These are phyloP conservation scores for Papiliotrema laurentii DNA, from an alignment of 1,284 basidiomycete species.

Conservation along the genomic window DNA sequence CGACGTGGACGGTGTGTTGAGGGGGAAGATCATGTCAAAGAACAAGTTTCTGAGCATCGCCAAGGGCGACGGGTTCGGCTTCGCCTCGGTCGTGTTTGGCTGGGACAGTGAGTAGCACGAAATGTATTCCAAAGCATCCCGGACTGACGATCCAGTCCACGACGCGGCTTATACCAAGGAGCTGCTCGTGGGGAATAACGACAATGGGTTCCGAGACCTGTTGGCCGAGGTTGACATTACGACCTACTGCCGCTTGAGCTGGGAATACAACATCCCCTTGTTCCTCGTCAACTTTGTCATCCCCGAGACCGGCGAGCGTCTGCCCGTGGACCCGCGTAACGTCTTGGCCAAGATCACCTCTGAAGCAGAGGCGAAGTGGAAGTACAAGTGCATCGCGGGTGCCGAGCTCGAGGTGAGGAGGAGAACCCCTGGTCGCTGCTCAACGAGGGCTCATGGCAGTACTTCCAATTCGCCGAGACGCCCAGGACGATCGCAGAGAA, in stretches of 20 bases:
- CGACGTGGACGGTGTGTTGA: constrained; percentile 85
- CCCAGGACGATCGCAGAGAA: constrained; percentile 70
- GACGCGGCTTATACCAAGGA: constrained; percentile 78
- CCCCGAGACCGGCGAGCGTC: constrained; percentile 68
- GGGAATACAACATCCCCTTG: constrained; percentile 88
- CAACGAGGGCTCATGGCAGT: constrained; percentile 52
- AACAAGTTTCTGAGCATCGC: constrained; percentile 82
- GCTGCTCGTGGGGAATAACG: constrained; percentile 79
- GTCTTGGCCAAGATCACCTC: constrained; percentile 62
- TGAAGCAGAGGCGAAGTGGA: constrained; percentile 48
- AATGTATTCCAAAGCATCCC: neutral
- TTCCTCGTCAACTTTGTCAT: constrained; percentile 88
- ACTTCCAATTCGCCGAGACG: constrained; percentile 94
- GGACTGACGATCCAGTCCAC: constrained; percentile 50
- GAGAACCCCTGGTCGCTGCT: neutral
- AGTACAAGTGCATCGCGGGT: constrained; percentile 65
- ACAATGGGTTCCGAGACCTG: constrained; percentile 87
- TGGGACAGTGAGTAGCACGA: constrained; percentile 42
- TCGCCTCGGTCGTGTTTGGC: constrained; percentile 77
- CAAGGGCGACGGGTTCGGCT: constrained; percentile 77
- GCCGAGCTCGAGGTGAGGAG: constrained; percentile 79
- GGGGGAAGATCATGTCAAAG: constrained; percentile 93
- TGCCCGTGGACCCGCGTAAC: constrained; percentile 79
- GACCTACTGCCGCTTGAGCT: constrained; percentile 82
- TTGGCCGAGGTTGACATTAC: constrained; percentile 79